phyloP scores from a whole-genome alignment of 768 basidiomycete genomes.

The Podaxis pistillaris region DNA sequence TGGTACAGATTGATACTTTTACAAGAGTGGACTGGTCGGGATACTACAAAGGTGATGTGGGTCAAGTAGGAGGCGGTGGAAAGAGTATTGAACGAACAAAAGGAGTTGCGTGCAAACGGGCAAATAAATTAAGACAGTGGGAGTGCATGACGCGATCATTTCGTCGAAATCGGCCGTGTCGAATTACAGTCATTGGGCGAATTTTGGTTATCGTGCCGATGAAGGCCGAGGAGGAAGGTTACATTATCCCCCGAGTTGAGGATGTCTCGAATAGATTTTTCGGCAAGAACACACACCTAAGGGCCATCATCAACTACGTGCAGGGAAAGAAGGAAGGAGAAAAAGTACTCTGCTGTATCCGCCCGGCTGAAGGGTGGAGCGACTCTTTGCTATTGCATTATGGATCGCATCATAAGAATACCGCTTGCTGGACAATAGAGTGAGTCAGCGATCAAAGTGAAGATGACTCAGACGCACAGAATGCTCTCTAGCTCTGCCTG shows the following conservation, averaged over 20 bases:
- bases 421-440: slow-evolving; percentile 47
- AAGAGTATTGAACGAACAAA: neutral
- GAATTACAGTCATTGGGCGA: slow-evolving; percentile 26
- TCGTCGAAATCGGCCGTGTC: slow-evolving; percentile 42
- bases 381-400: slow-evolving; percentile 72
- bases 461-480: slow-evolving; percentile 46
- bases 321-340: neutral
- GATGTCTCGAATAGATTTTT: slow-evolving; percentile 67
- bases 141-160: slow-evolving; percentile 25
- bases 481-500: slow-evolving; percentile 68
- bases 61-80: neutral
- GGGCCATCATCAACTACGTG: slow-evolving; percentile 4
- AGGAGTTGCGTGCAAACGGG: neutral
- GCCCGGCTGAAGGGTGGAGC: slow-evolving; percentile 56
- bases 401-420: slow-evolving; percentile 82
- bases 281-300: slow-evolving; percentile 69
- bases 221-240: slow-evolving; percentile 62
- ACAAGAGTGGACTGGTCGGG: slow-evolving; percentile 1
- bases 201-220: slow-evolving; percentile 35
- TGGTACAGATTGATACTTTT: slow-evolving; percentile 9
- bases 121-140: slow-evolving; percentile 8
- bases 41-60: slow-evolving; percentile 5
- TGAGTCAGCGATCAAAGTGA: slow-evolving; percentile 14
- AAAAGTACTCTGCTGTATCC: slow-evolving; percentile 45
- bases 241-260: slow-evolving; percentile 70